A percentile compares a stretch with the other conserved stretches of the same genome.
Evolutionary conservation across 2,329 filamentous ascomycete species (phyloP).

Genomic region (Neocatenulostroma microsporum): DNA sequence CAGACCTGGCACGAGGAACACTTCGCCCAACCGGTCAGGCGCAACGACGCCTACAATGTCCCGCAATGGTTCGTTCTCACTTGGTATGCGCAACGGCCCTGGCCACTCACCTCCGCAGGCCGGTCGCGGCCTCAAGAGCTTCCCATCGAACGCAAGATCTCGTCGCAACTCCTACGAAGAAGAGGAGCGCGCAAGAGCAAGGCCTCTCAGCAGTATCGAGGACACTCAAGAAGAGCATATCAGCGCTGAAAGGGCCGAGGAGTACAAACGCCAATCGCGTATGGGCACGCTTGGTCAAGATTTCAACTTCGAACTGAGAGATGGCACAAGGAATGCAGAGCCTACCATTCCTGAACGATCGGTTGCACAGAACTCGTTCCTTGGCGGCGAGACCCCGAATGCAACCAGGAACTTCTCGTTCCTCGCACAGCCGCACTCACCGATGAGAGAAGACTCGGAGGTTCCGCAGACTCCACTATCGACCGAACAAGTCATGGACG

Average conservation of each 20-base stretch:
- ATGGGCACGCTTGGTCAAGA: conserved; percentile 19
- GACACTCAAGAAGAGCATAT: conserved; percentile 25
- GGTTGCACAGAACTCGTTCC: conserved; percentile 14
- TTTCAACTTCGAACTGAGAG: conserved; percentile 24
- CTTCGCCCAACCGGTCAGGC: conserved; percentile 26
- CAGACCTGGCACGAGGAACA: conserved; percentile 24
- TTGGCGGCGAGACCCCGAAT: conserved; percentile 16
- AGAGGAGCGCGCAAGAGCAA: conserved; percentile 11
- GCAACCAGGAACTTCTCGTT: conserved; percentile 19
- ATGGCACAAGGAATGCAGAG: conserved; percentile 17
- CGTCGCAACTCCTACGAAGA: conserved; percentile 23
- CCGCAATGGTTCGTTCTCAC: conserved; percentile 17
- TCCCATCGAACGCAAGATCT: conserved; percentile 9
- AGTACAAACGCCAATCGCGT: conserved; percentile 25
- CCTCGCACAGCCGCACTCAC: conserved; percentile 22
- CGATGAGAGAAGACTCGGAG: conserved; percentile 17
- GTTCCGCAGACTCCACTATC: conserved; percentile 37
- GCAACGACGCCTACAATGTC: conserved; percentile 20
- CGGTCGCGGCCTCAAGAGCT: not conserved
- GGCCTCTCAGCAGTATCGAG: conserved; percentile 20
- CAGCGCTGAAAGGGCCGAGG: conserved; percentile 23
- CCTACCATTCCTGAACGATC: conserved; percentile 10
- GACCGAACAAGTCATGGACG: conserved; percentile 51
- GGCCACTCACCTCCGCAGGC: conserved; percentile 21
- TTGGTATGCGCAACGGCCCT: conserved; percentile 25